Conservation (phyloP, 805 yeast genomes). For the Metschnikowia arizonensis region DNA sequence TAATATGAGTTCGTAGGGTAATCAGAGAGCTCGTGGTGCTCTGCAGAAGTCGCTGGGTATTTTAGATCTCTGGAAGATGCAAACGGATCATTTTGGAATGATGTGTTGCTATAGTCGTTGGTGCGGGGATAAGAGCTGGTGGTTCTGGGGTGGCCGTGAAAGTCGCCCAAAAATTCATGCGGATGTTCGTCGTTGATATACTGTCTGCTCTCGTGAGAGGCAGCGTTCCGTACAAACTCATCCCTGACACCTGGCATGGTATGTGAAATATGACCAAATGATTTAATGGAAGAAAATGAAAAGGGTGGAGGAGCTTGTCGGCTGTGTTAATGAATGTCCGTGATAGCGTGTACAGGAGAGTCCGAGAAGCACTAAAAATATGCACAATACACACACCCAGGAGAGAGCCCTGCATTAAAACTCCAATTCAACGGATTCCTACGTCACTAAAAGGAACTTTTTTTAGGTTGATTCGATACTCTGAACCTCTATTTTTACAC, state of each 20-base stretch:
- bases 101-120: not conserved
- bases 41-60: constrained; percentile 3
- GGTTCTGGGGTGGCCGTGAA: not conserved
- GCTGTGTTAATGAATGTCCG: not conserved
- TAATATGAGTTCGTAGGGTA: constrained; percentile 9
- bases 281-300: not conserved
- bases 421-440: not conserved
- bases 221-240: constrained; percentile 13
- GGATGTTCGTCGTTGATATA: not conserved
- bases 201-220: not conserved
- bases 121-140: constrained; percentile 9
- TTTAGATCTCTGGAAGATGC: not conserved
- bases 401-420: not conserved
- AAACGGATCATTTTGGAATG: not conserved
- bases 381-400: no score
- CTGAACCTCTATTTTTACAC: not conserved
- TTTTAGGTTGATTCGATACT: not conserved
- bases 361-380: constrained; percentile 1
- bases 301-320: not conserved
- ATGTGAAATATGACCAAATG: not conserved
- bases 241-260: constrained; percentile 6
- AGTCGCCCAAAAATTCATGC: constrained; percentile 4
- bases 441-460: not conserved
- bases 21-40: constrained; percentile 14
- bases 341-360: constrained; percentile 2